Percentiles rank a stretch among this genome's conserved stretches.
These are phyloP conservation scores for Trebouxia sp. DNA, from an alignment of 139 green algal species.

Conservation along the genomic window DNA sequence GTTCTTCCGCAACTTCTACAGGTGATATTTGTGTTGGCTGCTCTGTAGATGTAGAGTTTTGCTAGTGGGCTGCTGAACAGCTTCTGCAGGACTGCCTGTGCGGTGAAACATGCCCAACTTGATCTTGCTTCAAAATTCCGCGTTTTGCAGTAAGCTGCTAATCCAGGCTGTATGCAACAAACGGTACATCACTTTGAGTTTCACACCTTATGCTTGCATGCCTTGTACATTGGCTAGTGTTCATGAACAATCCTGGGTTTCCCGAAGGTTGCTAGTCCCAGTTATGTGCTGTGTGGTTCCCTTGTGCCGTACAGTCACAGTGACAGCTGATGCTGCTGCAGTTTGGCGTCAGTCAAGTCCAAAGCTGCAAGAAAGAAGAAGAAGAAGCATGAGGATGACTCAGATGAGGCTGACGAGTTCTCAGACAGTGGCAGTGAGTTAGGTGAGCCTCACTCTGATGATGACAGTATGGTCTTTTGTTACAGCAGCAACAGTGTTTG, in stretches of 20 bases:
- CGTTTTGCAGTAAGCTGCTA: too few relatives aligned
- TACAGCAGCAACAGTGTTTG: not conserved
- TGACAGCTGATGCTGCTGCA: not conserved
- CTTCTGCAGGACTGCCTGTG: too few relatives aligned
- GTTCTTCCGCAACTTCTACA: slow-evolving; percentile 79
- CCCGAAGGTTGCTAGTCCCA: not conserved
- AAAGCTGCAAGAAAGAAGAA: slow-evolving; percentile 13
- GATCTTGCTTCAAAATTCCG: too few relatives aligned
- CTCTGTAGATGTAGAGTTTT: not conserved
- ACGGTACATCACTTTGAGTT: too few relatives aligned
- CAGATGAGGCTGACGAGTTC: slow-evolving; percentile 32
- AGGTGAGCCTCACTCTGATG: slow-evolving; percentile 16
- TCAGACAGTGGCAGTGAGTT: slow-evolving; percentile 32
- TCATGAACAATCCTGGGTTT: not conserved
- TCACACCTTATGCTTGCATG: too few relatives aligned
- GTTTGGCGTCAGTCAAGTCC: slow-evolving; percentile 17
- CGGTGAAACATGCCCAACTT: too few relatives aligned
- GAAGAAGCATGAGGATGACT: slow-evolving; percentile 28
- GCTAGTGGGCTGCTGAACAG: too few relatives aligned
- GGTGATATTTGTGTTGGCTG: not conserved
- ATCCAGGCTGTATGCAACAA: too few relatives aligned
- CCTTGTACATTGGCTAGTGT: too few relatives aligned
- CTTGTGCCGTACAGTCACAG: not conserved
- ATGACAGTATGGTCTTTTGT: not conserved
- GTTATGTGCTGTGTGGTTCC: not conserved